phyloP scores from a whole-genome alignment of 768 basidiomycete species.

The Hypholoma fasciculare region DNA sequence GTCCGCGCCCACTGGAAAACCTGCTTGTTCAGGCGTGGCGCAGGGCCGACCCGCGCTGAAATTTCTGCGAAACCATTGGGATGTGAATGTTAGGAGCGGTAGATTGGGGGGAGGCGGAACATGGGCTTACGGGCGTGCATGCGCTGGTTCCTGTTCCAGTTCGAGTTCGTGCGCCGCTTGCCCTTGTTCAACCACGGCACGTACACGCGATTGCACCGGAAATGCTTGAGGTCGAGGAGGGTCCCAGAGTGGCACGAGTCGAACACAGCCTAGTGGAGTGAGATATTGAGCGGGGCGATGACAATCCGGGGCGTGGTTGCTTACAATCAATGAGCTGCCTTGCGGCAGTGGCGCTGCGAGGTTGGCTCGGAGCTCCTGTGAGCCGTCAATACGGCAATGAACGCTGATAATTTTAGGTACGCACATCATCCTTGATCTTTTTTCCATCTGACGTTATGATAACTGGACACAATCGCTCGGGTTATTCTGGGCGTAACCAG shows the following conservation, averaged over 20 bases:
- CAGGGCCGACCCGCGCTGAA: neutral
- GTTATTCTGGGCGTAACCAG: neutral
- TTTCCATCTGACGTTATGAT: conserved; percentile 40
- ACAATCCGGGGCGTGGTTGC: neutral
- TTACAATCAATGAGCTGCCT: conserved; percentile 33
- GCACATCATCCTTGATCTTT: conserved; percentile 37
- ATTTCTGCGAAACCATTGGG: conserved; percentile 7
- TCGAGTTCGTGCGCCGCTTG: conserved; percentile 30
- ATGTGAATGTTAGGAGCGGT: neutral
- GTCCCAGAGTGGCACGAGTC: conserved; percentile 43
- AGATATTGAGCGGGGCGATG: neutral
- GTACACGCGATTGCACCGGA: conserved; percentile 43
- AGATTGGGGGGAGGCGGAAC: neutral
- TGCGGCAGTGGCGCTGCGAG: conserved; percentile 38
- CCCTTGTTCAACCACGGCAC: conserved; percentile 49
- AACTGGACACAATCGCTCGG: conserved; percentile 20
- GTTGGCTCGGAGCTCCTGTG: conserved; percentile 31
- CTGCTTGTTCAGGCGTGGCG: neutral
- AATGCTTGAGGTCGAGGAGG: conserved; percentile 38
- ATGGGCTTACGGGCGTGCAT: conserved; percentile 11
- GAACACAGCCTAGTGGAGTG: conserved; percentile 26
- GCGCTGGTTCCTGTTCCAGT: conserved; percentile 28
- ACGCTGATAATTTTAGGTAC: neutral
- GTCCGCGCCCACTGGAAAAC: conserved; percentile 11
- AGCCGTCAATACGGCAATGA: neutral